These are phyloP conservation scores for Trichothecium sympodiale DNA, from an alignment of 2,329 filamentous ascomycete species.

Conservation along the genomic window DNA sequence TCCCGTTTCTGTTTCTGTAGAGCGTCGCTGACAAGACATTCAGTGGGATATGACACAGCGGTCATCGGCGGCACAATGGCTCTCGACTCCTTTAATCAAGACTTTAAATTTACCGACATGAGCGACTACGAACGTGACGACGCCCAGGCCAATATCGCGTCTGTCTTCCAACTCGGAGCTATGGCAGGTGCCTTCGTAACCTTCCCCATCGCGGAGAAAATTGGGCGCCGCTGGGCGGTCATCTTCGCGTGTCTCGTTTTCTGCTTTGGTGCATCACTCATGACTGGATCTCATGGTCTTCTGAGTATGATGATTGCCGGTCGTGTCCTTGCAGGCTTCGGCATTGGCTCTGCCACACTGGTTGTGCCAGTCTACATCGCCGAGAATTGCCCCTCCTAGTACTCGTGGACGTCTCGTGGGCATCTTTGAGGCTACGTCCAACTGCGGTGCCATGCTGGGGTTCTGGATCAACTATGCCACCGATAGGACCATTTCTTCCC, in stretches of 20 bases:
- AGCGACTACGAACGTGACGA: conserved; percentile 17
- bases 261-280: conserved; percentile 21
- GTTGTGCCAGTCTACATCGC: conserved; percentile 33
- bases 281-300: conserved; percentile 20
- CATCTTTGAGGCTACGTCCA: conserved; percentile 32
- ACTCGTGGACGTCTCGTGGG: conserved; percentile 40
- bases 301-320: conserved; percentile 31
- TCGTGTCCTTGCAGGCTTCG: conserved; percentile 39
- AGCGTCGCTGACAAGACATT: neutral
- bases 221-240: conserved; percentile 34
- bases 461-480: conserved; percentile 24
- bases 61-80: conserved; percentile 29
- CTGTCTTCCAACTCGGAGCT: conserved; percentile 25
- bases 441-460: conserved; percentile 23
- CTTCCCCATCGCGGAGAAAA: conserved; percentile 35
- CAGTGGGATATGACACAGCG: conserved; percentile 25
- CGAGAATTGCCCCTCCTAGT: conserved; percentile 32
- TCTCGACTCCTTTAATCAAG: conserved; percentile 22
- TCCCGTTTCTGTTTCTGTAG: neutral
- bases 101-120: conserved; percentile 19
- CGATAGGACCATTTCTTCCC: conserved; percentile 17
- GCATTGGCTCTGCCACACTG: conserved; percentile 37
- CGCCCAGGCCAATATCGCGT: conserved; percentile 26
- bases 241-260: conserved; percentile 32
- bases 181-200: conserved; percentile 27